Conservation (phyloP, 108 stramenopile genomes). For the Licmophora abbreviata region DNA sequence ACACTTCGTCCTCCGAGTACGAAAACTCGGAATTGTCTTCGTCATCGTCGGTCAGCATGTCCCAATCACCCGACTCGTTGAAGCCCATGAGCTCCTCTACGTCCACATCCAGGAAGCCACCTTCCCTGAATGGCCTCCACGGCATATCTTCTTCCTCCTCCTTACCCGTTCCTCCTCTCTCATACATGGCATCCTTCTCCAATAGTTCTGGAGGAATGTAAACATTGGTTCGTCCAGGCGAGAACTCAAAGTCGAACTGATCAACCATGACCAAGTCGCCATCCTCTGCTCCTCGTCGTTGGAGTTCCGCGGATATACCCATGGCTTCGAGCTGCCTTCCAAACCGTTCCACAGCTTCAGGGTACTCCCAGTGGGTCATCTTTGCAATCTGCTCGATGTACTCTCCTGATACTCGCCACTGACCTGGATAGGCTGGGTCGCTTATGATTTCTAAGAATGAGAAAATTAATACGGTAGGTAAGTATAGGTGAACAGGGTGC, state of each 20-base stretch:
- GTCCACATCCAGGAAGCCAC: constrained; percentile 81
- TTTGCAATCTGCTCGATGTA: constrained; percentile 86
- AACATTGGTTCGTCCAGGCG: constrained; percentile 66
- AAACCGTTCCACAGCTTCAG: constrained; percentile 86
- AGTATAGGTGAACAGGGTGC: constrained; percentile 1
- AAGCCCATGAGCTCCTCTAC: constrained; percentile 74
- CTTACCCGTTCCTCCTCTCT: constrained; percentile 15
- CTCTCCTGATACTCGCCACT: constrained; percentile 75
- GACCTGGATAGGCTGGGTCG: constrained; percentile 85
- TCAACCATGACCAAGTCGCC: constrained; percentile 91
- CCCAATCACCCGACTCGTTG: constrained; percentile 73
- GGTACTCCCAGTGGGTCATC: constrained; percentile 94
- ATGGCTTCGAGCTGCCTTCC: constrained; percentile 80
- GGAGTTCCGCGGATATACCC: constrained; percentile 69
- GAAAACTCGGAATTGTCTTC: constrained; percentile 34
- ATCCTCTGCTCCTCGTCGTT: constrained; percentile 64
- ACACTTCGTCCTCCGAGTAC: constrained; percentile 74
- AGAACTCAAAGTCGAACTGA: constrained; percentile 83
- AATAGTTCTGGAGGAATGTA: constrained; percentile 83
- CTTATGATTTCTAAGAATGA: constrained; percentile 50
- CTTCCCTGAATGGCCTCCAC: constrained; percentile 68
- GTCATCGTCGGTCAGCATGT: constrained; percentile 49
- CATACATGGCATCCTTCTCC: constrained; percentile 48
- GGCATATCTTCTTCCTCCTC: constrained; percentile 35
- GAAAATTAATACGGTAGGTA: constrained; percentile 1